phyloP scores from a whole-genome alignment of 1,139 yeast genomes.

The Zhuliangozyma blackwelliae region DNA sequence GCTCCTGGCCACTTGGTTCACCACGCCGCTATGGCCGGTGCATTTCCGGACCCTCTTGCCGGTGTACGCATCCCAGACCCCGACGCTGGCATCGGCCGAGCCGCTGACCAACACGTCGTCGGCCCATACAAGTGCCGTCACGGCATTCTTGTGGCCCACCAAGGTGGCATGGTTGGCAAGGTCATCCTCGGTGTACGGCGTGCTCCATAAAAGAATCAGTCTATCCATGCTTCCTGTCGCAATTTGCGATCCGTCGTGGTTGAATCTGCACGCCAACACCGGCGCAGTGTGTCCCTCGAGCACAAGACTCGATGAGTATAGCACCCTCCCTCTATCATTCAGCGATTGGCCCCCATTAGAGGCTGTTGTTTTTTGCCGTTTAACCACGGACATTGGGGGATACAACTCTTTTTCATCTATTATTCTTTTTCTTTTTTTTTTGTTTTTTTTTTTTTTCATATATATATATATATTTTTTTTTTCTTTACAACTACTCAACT shows the following conservation, averaged over 20 bases:
- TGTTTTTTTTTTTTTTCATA: too few species aligned
- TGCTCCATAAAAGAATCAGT: conserved; percentile 42
- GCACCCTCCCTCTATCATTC: neutral
- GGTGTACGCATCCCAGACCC: conserved; percentile 53
- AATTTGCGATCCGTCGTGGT: conserved; percentile 34
- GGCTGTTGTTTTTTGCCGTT: too few species aligned
- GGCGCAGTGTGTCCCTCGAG: conserved; percentile 46
- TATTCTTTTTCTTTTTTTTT: too few species aligned
- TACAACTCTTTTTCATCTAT: too few species aligned
- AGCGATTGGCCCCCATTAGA: too few species aligned
- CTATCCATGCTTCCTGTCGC: conserved; percentile 56
- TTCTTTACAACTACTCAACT: too few species aligned
- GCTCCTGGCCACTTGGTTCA: conserved; percentile 46
- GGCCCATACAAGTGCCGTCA: conserved; percentile 49
- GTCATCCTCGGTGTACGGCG: conserved; percentile 22
- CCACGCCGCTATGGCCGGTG: conserved; percentile 46
- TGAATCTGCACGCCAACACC: conserved; percentile 43
- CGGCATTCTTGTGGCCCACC: conserved; percentile 48
- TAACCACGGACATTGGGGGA: too few species aligned
- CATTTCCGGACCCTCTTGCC: conserved; percentile 55
- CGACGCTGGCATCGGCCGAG: conserved; percentile 50
- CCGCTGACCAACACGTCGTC: conserved; percentile 34
- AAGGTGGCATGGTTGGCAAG: conserved; percentile 34
- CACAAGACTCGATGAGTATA: conserved; percentile 5
- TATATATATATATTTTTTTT: too few species aligned